Conservation (phyloP, 2,329 filamentous ascomycete genomes). For the Colletotrichum scovillei region DNA sequence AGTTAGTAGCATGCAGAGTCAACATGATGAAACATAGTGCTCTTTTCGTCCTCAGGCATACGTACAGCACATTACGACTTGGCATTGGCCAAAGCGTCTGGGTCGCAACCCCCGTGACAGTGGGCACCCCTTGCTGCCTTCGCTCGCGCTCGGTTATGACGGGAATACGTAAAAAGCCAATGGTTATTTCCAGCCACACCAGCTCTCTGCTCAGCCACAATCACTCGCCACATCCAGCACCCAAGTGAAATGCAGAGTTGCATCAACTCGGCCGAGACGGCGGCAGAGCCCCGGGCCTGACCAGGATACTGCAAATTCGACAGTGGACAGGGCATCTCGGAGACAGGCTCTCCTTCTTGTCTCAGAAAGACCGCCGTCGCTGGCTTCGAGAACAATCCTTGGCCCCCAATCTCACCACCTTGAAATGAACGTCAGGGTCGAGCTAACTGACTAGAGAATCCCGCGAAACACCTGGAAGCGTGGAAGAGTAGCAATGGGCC, state of each 20-base stretch:
- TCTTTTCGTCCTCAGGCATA: not conserved
- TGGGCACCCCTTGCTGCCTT: too few species aligned
- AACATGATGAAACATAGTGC: conserved; percentile 3
- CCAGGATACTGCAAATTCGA: not conserved
- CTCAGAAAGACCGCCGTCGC: not conserved
- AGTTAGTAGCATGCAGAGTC: conserved; percentile 1
- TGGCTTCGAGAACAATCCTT: not conserved
- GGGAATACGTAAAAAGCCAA: not conserved
- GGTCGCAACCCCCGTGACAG: too few species aligned
- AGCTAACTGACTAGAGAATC: not conserved
- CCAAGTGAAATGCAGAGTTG: not conserved
- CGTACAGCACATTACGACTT: not conserved
- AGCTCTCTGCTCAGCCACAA: not conserved
- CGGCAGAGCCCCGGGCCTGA: not conserved
- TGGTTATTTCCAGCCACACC: not conserved
- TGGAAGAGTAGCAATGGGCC: too few species aligned
- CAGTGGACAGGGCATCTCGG: not conserved
- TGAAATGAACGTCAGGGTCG: not conserved
- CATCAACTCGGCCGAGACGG: not conserved
- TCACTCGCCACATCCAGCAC: not conserved
- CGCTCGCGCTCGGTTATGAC: not conserved
- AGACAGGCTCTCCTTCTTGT: not conserved
- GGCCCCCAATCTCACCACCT: not conserved
- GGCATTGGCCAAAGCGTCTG: not conserved
- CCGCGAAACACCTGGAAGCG: too few species aligned